Percentiles rank a stretch among this genome's conserved stretches.
phyloP scores from a whole-genome alignment of 2,329 filamentous ascomycete genomes.

The Talaromyces sp. region DNA sequence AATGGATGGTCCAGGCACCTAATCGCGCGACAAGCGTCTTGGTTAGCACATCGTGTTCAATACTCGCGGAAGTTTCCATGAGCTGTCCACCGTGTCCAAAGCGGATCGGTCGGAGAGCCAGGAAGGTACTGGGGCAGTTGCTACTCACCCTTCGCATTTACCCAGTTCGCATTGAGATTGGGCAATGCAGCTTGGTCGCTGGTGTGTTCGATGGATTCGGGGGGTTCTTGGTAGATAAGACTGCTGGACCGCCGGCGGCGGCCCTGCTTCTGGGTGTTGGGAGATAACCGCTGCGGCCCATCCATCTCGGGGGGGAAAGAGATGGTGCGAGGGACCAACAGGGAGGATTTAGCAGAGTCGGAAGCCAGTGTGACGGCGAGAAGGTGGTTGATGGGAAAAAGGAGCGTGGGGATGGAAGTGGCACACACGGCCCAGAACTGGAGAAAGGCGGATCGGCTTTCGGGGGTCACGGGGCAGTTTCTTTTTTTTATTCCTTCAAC shows the following conservation, averaged over 20 bases:
- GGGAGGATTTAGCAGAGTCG: slow-evolving; percentile 86
- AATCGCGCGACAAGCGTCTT: slow-evolving; percentile 16
- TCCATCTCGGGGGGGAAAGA: slow-evolving; percentile 85
- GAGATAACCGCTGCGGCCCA: slow-evolving; percentile 59
- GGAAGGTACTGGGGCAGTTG: background rate
- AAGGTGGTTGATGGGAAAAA: slow-evolving; percentile 27
- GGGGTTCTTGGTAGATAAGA: slow-evolving; percentile 96
- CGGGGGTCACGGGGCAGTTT: slow-evolving; percentile 22
- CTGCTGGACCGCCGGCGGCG: slow-evolving; percentile 95
- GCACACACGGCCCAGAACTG: slow-evolving; percentile 25
- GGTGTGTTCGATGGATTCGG: slow-evolving; percentile 95
- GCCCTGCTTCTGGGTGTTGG: slow-evolving; percentile 67
- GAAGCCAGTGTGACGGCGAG: slow-evolving; percentile 31
- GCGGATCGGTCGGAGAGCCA: slow-evolving; percentile 6
- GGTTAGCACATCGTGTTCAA: slow-evolving; percentile 19
- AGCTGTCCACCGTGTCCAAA: slow-evolving; percentile 13
- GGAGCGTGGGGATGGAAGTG: slow-evolving; percentile 33
- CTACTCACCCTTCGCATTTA: slow-evolving; percentile 90
- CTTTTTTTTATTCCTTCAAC: slow-evolving; percentile 1
- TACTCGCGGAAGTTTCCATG: background rate
- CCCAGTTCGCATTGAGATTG: slow-evolving; percentile 98
- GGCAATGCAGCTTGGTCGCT: slow-evolving; percentile 93
- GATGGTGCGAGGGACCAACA: slow-evolving; percentile 85
- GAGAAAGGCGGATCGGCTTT: slow-evolving; percentile 26
- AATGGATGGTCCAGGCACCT: slow-evolving; percentile 98